Evolutionary conservation across 192 early-diverging fungal genomes (phyloP), one percentile per base, ranked within the genome.

Genomic region (Coemansia sp.): DNA sequence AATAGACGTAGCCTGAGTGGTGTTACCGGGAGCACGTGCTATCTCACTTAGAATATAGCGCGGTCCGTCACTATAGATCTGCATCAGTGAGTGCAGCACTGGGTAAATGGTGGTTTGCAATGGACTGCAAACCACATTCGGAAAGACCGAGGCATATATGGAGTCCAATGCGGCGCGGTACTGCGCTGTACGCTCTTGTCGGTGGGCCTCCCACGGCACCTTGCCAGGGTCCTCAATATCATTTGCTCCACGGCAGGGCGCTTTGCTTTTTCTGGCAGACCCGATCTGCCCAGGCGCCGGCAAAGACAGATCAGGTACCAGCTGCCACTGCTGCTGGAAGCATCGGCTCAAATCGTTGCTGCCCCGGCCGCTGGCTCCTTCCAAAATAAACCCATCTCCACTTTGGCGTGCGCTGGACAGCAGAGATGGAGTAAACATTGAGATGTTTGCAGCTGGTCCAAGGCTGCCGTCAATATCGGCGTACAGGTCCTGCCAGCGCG

Each of bases 21-120:
- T 65, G 26, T 28, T 8, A 31, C 58, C 57, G 1, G 76, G 55
- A 12, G 61, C 17, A 7, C 71, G 63, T 20, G 76, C 47, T 23
- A 73, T 67, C 38, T 79, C 71, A 15, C 67, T 54, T n/a, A 79
- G 58, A 24, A 79, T 64, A 20, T 61, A 56, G 4, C 76, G 70
- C 31, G 76, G 76, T 2, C 76, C 76, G 42, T 79, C 76, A 64
- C 76, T 63, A 47, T 79, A 79, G 5, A 61, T 44, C 67, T 79
- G 70, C 17, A 73, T 31, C 40, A 79, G 61, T 20, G 76, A 63
- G 50, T 60, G 67, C 17, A 79, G 61, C 7, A 73, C 76, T 3
- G 76, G 71, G 46, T 79, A 79, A 18, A 73, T 48, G 20, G 34
- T 60, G 26, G 70, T 61, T 44, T 67, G 70, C 15, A 79, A 49